Base-by-base conservation (phyloP, 106 monocot genomes). In the Narthecium ossifragum region DNA sequence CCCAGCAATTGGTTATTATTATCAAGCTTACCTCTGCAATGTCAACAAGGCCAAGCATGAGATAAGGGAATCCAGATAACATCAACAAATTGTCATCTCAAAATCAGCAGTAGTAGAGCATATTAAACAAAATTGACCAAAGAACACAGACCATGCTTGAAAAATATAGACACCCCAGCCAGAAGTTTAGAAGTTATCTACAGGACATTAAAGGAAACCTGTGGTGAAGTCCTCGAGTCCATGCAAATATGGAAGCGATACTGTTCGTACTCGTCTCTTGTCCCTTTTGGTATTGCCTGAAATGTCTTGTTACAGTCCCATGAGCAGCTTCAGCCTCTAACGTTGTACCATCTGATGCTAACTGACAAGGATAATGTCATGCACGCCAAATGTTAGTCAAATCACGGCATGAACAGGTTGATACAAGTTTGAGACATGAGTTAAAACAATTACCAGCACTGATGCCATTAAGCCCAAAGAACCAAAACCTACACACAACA, bases 321-420 rank as follows among this genome's bases (percentile, higher is more conserved):
- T 88, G 88, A 48, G 88, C 88, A 46, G 88, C 88, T 61, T 88
- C 88, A 33, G 88, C 80, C 78, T 88, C 88, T 71, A 88, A 66
- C 26, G 84, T 88, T 65, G 68, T 84, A 31, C 88, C 88, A 59
- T 88, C 84, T 18, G 88, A 88, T 57, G 84, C 76, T 55, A 88
- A 61, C 84, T 84, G 72, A 52, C 26, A 28, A 27, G 39, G 23
- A 38, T 10, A n/a, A n/a, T n/a, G n/a, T n/a, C n/a, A n/a, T n/a
- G n/a, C n/a, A n/a, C n/a, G n/a, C n/a, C n/a, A n/a, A n/a, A n/a
- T n/a, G n/a, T n/a, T n/a, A n/a, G n/a, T n/a, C n/a, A n/a, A n/a
- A n/a, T n/a, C n/a, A n/a, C n/a, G n/a, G n/a, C n/a, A n/a, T n/a
- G n/a, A n/a, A n/a, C n/a, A n/a, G n/a, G n/a, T n/a, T n/a, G n/a